phyloP scores from a whole-genome alignment of 2,329 filamentous ascomycete species.

The Corniculantispora saksenae region DNA sequence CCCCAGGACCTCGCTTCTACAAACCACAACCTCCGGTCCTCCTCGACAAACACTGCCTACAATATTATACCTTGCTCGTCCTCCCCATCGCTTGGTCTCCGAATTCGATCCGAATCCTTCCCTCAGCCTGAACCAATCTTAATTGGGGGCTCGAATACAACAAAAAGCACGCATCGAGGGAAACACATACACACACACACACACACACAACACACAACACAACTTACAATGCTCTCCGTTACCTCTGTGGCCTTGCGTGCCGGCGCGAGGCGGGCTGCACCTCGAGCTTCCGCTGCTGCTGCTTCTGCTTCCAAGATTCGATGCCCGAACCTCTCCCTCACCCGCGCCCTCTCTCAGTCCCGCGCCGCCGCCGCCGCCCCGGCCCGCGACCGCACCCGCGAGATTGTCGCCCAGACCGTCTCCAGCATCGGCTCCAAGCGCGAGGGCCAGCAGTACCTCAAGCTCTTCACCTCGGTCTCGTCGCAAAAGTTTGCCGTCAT shows the following conservation, averaged over 20 bases:
- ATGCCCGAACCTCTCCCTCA: slow-evolving; percentile 28
- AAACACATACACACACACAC: too few relatives aligned
- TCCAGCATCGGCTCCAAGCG: slow-evolving; percentile 96
- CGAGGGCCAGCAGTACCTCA: slow-evolving; percentile 95
- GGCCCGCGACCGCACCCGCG: slow-evolving; percentile 32
- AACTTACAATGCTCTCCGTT: slow-evolving; percentile 42
- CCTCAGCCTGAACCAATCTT: background rate
- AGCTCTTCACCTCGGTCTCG: slow-evolving; percentile 94
- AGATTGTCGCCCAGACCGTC: slow-evolving; percentile 58
- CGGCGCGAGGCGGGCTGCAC: slow-evolving; percentile 43
- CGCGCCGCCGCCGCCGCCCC: slow-evolving; percentile 20
- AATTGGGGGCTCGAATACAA: slow-evolving; percentile 27
- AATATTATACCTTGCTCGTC: background rate
- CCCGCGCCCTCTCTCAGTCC: slow-evolving; percentile 20
- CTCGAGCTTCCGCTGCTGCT: slow-evolving; percentile 29
- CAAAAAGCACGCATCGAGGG: slow-evolving; percentile 17
- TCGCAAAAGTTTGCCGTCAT: slow-evolving; percentile 98
- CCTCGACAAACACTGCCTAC: background rate
- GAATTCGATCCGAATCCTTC: background rate
- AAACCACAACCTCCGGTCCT: background rate
- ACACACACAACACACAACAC: too few relatives aligned
- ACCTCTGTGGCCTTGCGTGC: slow-evolving; percentile 45
- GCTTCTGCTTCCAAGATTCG: slow-evolving; percentile 28
- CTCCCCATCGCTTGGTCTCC: background rate
- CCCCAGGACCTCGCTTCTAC: too few relatives aligned